Evolutionary conservation across 371 early-diverging fungal genomes (phyloP).

Genomic region (Saksenaea oblongispora): DNA sequence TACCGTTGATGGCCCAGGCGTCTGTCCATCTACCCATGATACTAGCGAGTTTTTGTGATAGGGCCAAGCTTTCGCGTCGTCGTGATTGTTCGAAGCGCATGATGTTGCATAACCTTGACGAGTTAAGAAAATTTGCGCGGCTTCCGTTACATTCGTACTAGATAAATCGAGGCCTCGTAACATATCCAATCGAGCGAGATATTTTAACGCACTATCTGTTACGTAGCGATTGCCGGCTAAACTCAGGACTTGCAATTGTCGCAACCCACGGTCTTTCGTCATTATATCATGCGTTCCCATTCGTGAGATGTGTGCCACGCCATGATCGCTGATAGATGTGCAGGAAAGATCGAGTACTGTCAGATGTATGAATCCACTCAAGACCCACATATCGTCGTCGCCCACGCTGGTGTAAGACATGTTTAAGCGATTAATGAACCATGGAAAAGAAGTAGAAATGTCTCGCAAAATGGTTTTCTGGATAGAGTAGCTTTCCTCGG

Average conservation of each 20-base stretch:
- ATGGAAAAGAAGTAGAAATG: neutral
- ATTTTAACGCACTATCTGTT: neutral
- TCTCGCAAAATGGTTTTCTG: neutral
- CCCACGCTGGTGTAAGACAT: neutral
- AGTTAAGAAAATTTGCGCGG: neutral
- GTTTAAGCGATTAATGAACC: slow-evolving; percentile 8
- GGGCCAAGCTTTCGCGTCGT: neutral
- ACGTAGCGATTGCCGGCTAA: neutral
- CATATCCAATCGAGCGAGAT: neutral
- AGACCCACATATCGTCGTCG: neutral
- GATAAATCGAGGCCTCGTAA: neutral
- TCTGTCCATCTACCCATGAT: neutral
- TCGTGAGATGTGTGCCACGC: neutral
- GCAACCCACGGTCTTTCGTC: neutral
- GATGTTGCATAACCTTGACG: neutral
- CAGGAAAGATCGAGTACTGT: slow-evolving; percentile 7
- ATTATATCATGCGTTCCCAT: neutral
- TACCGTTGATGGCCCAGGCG: neutral
- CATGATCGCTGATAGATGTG: neutral
- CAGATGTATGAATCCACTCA: slow-evolving; percentile 3
- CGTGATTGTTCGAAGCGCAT: neutral
- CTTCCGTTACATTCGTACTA: neutral
- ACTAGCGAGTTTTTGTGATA: neutral
- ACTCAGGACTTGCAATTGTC: neutral
- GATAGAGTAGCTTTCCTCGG: neutral